Evolutionary conservation across 1,139 yeast genomes (phyloP).

Genomic region (Candida frijolesensis): DNA sequence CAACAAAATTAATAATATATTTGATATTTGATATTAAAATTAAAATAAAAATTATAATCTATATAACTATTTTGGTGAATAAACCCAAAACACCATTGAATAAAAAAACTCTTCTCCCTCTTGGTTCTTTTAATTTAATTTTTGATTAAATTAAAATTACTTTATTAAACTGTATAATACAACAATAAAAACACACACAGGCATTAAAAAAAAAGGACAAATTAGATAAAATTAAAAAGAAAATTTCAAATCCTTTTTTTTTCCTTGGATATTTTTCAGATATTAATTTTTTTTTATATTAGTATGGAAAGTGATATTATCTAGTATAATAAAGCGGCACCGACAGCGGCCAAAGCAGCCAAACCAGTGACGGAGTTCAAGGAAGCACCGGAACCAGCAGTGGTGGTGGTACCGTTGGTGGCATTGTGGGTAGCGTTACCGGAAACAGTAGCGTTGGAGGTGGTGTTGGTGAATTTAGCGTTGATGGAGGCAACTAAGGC

Average conservation of each 20-base stretch:
- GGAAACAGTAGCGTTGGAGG: slow-evolving; percentile 5
- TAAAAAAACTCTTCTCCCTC: not conserved
- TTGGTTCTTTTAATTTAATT: not conserved
- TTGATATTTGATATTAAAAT: slow-evolving; percentile 2
- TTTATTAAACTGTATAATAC: slow-evolving; percentile 10
- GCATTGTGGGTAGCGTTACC: slow-evolving; percentile 11
- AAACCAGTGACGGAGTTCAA: slow-evolving; percentile 39
- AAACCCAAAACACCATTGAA: not conserved
- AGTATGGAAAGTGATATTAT: not conserved
- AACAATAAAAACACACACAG: not conserved
- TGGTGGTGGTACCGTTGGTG: slow-evolving; percentile 12
- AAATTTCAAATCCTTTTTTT: not conserved
- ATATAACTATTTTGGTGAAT: slow-evolving; percentile 1
- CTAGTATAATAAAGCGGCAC: slow-evolving; percentile 38
- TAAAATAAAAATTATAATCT: slow-evolving; percentile 1
- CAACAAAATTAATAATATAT: not conserved
- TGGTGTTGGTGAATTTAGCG: slow-evolving; percentile 15
- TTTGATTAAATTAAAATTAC: slow-evolving; percentile 1
- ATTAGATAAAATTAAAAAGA: not conserved
- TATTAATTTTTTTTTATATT: not conserved
- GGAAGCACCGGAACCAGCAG: slow-evolving; percentile 11
- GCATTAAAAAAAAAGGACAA: too few species aligned
- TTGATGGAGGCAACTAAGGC: slow-evolving; percentile 16
- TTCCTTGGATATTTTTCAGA: too few species aligned
- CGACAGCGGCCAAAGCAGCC: slow-evolving; percentile 77